Conservation (phyloP, 2,329 filamentous ascomycete genomes). For the Epichloe gansuensis region DNA sequence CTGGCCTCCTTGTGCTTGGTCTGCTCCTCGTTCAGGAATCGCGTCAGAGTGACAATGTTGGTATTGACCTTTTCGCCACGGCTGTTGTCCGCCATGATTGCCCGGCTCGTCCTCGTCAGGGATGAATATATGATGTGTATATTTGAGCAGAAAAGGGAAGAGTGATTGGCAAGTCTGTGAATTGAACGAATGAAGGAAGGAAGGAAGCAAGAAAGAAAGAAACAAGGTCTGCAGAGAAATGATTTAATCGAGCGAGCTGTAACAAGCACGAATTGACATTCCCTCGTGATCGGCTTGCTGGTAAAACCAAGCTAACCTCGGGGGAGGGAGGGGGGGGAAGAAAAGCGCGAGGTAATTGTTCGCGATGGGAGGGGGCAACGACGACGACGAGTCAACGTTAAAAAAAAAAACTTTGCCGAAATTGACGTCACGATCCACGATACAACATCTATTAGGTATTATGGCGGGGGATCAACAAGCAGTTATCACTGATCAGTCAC, state of each 20-base stretch:
- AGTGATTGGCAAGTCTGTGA: background rate
- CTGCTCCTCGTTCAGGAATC: constrained; percentile 95
- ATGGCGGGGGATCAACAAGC: too few relatives aligned
- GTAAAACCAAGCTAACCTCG: constrained; percentile 5
- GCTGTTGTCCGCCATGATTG: constrained; percentile 24
- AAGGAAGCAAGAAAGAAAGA: background rate
- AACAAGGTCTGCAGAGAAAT: background rate
- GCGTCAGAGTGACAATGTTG: constrained; percentile 87
- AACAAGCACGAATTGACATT: too few relatives aligned
- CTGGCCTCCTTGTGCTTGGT: constrained; percentile 85
- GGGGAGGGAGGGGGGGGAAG: background rate
- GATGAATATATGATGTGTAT: too few relatives aligned
- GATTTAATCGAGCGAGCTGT: background rate
- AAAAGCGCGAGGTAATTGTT: constrained; percentile 1
- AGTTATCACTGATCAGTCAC: too few relatives aligned
- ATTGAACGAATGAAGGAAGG: background rate
- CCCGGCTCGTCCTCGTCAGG: background rate
- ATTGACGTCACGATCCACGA: too few relatives aligned
- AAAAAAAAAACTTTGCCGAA: too few relatives aligned
- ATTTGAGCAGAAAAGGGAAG: too few relatives aligned
- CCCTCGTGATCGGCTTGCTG: background rate
- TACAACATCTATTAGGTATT: too few relatives aligned
- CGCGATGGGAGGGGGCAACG: background rate
- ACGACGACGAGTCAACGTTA: too few relatives aligned
- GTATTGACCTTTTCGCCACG: constrained; percentile 75